A percentile compares a stretch with the other conserved stretches of the same genome.
Conservation (phyloP, 1,139 yeast genomes). For the Yamadazyma friedrichii region DNA sequence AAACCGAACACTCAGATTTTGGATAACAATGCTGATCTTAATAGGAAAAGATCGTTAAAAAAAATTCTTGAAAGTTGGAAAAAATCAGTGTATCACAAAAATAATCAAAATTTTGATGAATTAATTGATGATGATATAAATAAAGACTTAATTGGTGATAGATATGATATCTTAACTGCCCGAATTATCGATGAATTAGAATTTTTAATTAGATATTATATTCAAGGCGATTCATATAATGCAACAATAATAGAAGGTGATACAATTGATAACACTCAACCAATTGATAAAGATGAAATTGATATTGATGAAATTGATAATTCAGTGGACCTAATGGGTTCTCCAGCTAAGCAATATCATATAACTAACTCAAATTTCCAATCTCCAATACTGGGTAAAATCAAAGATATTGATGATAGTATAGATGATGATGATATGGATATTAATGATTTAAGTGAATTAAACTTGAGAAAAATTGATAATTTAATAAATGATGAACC, state of each 20-base stretch:
- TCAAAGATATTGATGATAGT: conserved; percentile 10
- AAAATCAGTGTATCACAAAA: conserved; percentile 23
- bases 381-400: conserved; percentile 6
- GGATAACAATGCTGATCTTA: conserved; percentile 12
- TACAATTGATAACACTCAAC: conserved; percentile 14
- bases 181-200: conserved; percentile 75
- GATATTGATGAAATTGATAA: conserved; percentile 14
- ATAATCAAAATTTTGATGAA: conserved; percentile 15
- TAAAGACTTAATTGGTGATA: conserved; percentile 31
- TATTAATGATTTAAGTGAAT: conserved; percentile 40
- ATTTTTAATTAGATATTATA: conserved; percentile 37
- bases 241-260: conserved; percentile 27
- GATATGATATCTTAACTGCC: conserved; percentile 75
- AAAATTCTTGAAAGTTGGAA: conserved; percentile 45
- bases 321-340: conserved; percentile 14
- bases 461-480: conserved; percentile 39
- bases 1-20: conserved; percentile 2
- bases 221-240: conserved; percentile 22
- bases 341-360: conserved; percentile 8
- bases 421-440: conserved; percentile 24
- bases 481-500: conserved; percentile 30
- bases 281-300: conserved; percentile 16
- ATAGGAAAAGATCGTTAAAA: conserved; percentile 37
- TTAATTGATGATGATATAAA: conserved; percentile 9
- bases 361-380: conserved; percentile 4